A percentile compares a stretch with the other conserved stretches of the same genome.
These are phyloP conservation scores for Phylloporus rhodoxanthus DNA, from an alignment of 768 basidiomycete genomes.

Conservation along the genomic window DNA sequence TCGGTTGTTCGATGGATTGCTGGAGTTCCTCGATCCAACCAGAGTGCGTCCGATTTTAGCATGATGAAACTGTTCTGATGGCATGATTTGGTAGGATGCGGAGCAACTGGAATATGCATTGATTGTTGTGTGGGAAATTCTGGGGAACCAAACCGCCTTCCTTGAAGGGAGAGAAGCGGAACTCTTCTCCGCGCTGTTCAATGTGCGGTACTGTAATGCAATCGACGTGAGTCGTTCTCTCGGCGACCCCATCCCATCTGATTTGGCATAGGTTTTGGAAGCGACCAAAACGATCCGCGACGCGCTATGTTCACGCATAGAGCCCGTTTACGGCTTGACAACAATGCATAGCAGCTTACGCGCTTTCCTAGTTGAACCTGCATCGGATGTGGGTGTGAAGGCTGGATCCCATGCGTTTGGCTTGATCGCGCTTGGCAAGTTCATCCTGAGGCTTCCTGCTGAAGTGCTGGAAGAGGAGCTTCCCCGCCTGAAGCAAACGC, in stretches of 20 bases:
- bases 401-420: slow-evolving; percentile 75
- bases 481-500: slow-evolving; percentile 64
- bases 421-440: slow-evolving; percentile 76
- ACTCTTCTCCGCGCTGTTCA: slow-evolving; percentile 65
- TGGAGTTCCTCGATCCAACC: slow-evolving; percentile 54
- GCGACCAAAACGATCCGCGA: slow-evolving; percentile 81
- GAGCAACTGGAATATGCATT: slow-evolving; percentile 72
- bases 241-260: not conserved
- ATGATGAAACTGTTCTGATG: not conserved
- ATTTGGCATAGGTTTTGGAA: slow-evolving; percentile 58
- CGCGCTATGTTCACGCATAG: slow-evolving; percentile 60
- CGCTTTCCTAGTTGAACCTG: slow-evolving; percentile 52
- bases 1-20: slow-evolving; percentile 58
- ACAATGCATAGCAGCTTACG: slow-evolving; percentile 73
- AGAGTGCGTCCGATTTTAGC: slow-evolving; percentile 42
- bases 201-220: slow-evolving; percentile 66
- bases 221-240: slow-evolving; percentile 47
- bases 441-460: slow-evolving; percentile 70
- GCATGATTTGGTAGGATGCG: slow-evolving; percentile 40
- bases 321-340: slow-evolving; percentile 80
- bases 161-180: slow-evolving; percentile 79
- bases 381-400: slow-evolving; percentile 50
- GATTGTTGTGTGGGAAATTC: slow-evolving; percentile 77
- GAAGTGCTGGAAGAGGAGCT: slow-evolving; percentile 86
- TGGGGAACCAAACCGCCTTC: slow-evolving; percentile 65